A percentile compares a stretch with the other conserved stretches of the same genome.
Conservation (phyloP, 176 grass and related monocot species). For the Leersia perrieri region DNA sequence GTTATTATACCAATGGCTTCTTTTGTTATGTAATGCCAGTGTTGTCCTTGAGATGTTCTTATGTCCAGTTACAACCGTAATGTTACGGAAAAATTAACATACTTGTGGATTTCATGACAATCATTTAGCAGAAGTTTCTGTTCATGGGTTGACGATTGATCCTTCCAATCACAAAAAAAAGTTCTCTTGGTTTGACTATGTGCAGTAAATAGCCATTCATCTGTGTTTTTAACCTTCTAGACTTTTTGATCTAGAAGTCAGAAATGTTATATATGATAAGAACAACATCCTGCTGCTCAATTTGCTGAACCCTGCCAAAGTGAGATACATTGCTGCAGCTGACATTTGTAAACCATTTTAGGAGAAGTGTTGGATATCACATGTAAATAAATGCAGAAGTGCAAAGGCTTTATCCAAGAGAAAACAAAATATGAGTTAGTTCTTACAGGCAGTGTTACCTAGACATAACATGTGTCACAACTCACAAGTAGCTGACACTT, state of each 20-base stretch:
- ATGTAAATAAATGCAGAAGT: background rate
- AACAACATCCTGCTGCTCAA: background rate
- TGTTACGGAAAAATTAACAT: background rate
- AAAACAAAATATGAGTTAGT: background rate
- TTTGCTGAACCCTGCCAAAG: background rate
- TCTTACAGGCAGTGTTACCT: constrained; percentile 35
- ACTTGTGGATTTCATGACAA: background rate
- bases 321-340: background rate
- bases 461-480: background rate
- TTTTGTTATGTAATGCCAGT: background rate
- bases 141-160: background rate
- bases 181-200: background rate
- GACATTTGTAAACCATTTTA: constrained; percentile 1
- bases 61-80: background rate
- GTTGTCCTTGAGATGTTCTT: background rate
- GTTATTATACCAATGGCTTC: background rate
- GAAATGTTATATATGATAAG: background rate
- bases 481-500: background rate
- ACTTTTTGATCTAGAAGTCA: background rate
- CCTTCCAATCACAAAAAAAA: background rate
- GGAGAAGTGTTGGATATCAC: background rate
- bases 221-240: background rate
- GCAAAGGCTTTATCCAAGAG: constrained; percentile 14
- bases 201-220: background rate
- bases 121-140: background rate